Evolutionary conservation across 2,329 filamentous ascomycete genomes (phyloP).

Genomic region (Blastomyces emzantsi): DNA sequence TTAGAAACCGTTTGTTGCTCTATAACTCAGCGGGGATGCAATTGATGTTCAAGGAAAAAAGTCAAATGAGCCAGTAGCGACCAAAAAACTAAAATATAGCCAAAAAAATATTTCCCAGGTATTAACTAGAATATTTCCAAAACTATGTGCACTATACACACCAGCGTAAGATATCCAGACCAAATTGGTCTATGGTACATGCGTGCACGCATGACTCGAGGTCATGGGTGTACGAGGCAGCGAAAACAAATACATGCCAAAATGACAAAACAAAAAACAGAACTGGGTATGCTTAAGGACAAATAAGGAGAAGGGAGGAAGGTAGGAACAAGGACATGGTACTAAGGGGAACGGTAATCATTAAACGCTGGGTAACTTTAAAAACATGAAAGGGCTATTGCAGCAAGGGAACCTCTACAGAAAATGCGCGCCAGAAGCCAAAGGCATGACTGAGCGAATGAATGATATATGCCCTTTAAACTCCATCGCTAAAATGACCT

Average conservation of each 20-base stretch:
- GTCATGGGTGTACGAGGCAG: not conserved
- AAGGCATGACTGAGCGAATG: slow-evolving; percentile 8
- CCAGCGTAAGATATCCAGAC: not conserved
- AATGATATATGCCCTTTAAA: slow-evolving; percentile 9
- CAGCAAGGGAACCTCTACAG: not conserved
- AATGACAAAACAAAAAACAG: not conserved
- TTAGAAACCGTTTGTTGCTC: not conserved
- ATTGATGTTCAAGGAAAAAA: not conserved
- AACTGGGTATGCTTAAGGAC: not conserved
- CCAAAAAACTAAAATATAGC: not conserved
- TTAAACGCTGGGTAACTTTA: not conserved
- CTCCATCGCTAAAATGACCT: slow-evolving; percentile 15
- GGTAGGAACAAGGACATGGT: not conserved
- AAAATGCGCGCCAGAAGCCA: not conserved
- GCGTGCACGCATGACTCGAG: not conserved
- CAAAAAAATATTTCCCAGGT: not conserved
- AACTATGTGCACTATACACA: not conserved
- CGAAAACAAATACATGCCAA: not conserved
- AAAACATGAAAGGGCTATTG: not conserved
- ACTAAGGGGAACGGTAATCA: not conserved
- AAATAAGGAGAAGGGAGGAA: not conserved
- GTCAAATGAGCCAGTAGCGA: not conserved
- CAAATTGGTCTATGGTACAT: not conserved
- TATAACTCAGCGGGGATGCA: not conserved
- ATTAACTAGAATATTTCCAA: slow-evolving; percentile 5